Conservation (phyloP, 2,329 filamentous ascomycete species). For the Fusarium brachygibbosum region DNA sequence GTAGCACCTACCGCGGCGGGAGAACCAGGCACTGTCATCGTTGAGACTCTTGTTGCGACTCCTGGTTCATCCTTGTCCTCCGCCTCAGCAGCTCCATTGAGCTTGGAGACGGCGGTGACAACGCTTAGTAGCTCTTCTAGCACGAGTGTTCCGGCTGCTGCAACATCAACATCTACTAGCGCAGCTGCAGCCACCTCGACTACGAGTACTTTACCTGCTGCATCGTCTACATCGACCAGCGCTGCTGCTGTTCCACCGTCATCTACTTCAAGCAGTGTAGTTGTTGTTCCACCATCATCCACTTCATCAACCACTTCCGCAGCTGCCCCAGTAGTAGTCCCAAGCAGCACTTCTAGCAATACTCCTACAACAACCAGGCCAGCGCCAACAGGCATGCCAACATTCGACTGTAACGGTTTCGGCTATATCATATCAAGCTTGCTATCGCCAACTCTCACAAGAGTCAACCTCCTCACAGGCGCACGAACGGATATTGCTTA, state of each 20-base stretch:
- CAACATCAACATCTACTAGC: not conserved
- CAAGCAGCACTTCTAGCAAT: not conserved
- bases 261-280: not conserved
- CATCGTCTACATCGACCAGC: not conserved
- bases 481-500: not conserved
- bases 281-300: no score
- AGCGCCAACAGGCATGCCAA: conserved; percentile 13
- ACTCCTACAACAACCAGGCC: not conserved
- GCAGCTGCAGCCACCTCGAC: not conserved
- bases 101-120: not conserved
- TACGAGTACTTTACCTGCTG: not conserved
- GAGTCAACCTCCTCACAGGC: conserved; percentile 24
- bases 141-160: not conserved
- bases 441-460: conserved; percentile 3
- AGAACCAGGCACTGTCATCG: conserved; percentile 26
- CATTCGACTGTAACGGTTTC: conserved; percentile 30
- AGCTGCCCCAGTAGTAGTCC: not conserved
- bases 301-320: not conserved
- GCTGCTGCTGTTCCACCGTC: not conserved
- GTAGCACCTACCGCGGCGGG: conserved; percentile 14
- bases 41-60: conserved; percentile 3
- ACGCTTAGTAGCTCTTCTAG: not conserved
- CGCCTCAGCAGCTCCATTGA: not conserved
- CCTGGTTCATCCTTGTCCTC: not conserved
- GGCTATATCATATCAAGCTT: conserved; percentile 26